These are phyloP conservation scores for Gyrodon lividus DNA, from an alignment of 768 basidiomycete genomes.

Conservation along the genomic window DNA sequence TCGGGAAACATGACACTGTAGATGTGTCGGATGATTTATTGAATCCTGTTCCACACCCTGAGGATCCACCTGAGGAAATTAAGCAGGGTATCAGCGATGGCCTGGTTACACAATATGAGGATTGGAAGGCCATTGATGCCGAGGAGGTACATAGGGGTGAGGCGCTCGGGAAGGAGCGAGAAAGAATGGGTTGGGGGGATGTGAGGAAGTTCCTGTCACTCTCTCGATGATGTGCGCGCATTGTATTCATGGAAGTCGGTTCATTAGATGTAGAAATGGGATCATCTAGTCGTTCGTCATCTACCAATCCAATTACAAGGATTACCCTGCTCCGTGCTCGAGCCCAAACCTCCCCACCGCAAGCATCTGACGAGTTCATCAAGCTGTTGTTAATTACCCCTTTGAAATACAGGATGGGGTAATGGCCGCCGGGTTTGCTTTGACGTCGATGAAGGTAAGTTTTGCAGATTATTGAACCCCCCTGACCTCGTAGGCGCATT, in stretches of 20 bases:
- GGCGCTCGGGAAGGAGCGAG: conserved; percentile 63
- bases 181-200: conserved; percentile 72
- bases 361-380: not conserved
- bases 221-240: conserved; percentile 1
- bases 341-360: not conserved
- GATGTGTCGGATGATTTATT: conserved; percentile 20
- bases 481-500: conserved; percentile 16
- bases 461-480: conserved; percentile 26
- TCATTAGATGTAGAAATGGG: not conserved
- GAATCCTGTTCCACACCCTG: conserved; percentile 38
- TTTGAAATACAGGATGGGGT: conserved; percentile 29
- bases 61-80: conserved; percentile 50
- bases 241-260: not conserved
- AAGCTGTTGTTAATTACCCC: conserved; percentile 9
- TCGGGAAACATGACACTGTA: conserved; percentile 4
- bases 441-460: conserved; percentile 22
- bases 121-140: conserved; percentile 73
- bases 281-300: conserved; percentile 3
- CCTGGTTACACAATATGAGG: conserved; percentile 57
- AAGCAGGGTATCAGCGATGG: conserved; percentile 39
- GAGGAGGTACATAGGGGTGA: conserved; percentile 68
- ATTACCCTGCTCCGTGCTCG: not conserved
- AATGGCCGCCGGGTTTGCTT: conserved; percentile 29
- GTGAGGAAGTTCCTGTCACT: conserved; percentile 36
- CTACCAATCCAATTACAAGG: not conserved